Conservation (phyloP, 257 asterid genomes). For the Nicotiana tabacum region DNA sequence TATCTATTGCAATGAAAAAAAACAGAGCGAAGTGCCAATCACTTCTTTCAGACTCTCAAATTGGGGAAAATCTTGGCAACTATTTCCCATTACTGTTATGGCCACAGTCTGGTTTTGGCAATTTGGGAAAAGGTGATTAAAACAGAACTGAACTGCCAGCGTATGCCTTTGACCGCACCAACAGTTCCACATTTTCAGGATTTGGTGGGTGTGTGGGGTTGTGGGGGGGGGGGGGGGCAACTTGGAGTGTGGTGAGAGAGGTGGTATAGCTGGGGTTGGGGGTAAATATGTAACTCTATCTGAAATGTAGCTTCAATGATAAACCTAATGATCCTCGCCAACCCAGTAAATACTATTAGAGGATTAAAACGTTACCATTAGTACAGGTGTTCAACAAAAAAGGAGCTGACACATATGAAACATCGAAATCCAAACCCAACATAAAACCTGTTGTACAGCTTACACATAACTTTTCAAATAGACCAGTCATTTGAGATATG, state of each 20-base stretch:
- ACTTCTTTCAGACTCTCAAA: background rate
- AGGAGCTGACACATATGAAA: background rate
- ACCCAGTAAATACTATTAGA: background rate
- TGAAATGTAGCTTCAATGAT: background rate
- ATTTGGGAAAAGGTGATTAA: no score
- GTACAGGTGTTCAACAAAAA: no score
- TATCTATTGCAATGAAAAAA: no score
- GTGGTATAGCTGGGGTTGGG: no score
- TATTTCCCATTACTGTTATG: background rate
- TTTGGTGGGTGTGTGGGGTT: no score
- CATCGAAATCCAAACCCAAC: background rate
- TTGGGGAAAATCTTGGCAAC: background rate
- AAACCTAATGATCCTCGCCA: background rate
- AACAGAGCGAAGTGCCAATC: background rate
- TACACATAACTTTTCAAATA: background rate
- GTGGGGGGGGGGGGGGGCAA: no score
- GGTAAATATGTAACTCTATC: no score
- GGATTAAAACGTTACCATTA: background rate
- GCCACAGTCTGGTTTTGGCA: background rate
- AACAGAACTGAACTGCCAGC: background rate
- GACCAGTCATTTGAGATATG: background rate
- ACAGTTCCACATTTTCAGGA: background rate
- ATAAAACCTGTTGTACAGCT: background rate
- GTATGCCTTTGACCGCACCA: background rate
- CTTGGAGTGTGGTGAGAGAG: no score